Evolutionary conservation across 305 asterid genomes (phyloP).

Genomic region (Ajuga reptans): DNA sequence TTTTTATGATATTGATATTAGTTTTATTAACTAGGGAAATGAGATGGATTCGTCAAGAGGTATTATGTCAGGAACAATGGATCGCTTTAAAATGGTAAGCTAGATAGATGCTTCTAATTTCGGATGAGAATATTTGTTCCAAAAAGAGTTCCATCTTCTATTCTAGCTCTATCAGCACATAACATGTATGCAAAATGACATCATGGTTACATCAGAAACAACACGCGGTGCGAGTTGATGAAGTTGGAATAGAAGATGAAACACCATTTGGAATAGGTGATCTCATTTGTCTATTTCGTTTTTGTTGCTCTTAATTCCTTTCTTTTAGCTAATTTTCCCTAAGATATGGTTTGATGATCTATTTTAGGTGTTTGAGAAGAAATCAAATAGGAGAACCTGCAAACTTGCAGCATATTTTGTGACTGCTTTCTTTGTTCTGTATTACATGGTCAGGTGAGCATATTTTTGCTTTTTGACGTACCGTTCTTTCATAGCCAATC

Average conservation of each 20-base stretch:
- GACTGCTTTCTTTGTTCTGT: conserved; percentile 52
- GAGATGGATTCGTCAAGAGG: conserved; percentile 94
- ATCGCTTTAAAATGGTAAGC: conserved; percentile 77
- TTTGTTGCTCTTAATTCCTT: background rate
- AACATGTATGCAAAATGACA: no score
- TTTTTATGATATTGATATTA: conserved; percentile 9
- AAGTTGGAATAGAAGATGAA: no score
- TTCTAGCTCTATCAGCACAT: no score
- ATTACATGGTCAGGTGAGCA: conserved; percentile 57
- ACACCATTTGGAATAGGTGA: no score
- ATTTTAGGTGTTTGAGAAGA: conserved; percentile 80
- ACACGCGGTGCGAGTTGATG: no score
- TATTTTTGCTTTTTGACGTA: conserved; percentile 17
- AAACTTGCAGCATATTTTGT: conserved; percentile 66
- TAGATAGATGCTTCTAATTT: conserved; percentile 3
- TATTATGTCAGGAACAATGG: conserved; percentile 82
- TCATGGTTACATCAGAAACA: no score
- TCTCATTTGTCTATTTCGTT: background rate
- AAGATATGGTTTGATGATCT: conserved; percentile 20
- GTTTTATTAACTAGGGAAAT: conserved; percentile 51
- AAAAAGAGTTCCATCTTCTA: no score
- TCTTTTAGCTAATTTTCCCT: conserved; percentile 11
- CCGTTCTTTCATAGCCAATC: background rate
- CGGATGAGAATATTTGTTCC: no score
- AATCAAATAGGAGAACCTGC: conserved; percentile 68